A percentile compares a stretch with the other conserved stretches of the same genome.
Evolutionary conservation across 768 basidiomycete genomes (phyloP).

Genomic region (Tremella fuciformis): DNA sequence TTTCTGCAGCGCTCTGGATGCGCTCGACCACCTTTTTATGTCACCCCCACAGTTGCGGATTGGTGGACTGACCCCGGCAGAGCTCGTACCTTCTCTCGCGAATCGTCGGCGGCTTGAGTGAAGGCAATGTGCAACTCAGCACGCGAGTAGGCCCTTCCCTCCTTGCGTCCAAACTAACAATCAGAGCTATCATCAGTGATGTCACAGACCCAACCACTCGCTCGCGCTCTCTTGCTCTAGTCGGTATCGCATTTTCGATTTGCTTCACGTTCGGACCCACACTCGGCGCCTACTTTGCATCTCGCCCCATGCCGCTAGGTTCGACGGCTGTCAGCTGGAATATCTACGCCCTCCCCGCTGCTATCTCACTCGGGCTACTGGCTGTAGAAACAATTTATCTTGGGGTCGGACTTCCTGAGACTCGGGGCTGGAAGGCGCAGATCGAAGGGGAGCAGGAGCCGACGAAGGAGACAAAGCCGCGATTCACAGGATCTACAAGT

Average conservation of each 20-base stretch:
- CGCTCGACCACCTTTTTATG: constrained; percentile 73
- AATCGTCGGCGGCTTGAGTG: constrained; percentile 85
- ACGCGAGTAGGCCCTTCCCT: constrained; percentile 62
- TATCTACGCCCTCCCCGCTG: constrained; percentile 85
- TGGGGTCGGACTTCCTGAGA: constrained; percentile 75
- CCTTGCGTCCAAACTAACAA: background rate
- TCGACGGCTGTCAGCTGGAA: constrained; percentile 55
- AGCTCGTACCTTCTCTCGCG: constrained; percentile 81
- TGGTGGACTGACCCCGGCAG: constrained; percentile 14
- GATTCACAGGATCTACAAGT: constrained; percentile 13
- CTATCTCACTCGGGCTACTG: constrained; percentile 74
- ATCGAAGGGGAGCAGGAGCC: background rate
- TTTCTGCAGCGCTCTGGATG: constrained; percentile 89
- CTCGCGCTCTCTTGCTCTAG: constrained; percentile 79
- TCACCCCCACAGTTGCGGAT: background rate
- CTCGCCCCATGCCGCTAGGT: constrained; percentile 65
- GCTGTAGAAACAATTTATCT: constrained; percentile 77
- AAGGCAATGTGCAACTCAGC: constrained; percentile 95
- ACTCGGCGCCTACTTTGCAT: constrained; percentile 92
- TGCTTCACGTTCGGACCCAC: constrained; percentile 75
- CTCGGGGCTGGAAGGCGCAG: constrained; percentile 59
- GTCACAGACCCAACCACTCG: constrained; percentile 76
- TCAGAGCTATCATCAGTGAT: constrained; percentile 88
- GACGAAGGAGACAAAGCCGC: background rate
- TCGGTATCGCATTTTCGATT: constrained; percentile 94